Percentiles rank a stretch among this genome's conserved stretches.
These are phyloP conservation scores for Candida awuae DNA, from an alignment of 805 yeast species.

Conservation along the genomic window DNA sequence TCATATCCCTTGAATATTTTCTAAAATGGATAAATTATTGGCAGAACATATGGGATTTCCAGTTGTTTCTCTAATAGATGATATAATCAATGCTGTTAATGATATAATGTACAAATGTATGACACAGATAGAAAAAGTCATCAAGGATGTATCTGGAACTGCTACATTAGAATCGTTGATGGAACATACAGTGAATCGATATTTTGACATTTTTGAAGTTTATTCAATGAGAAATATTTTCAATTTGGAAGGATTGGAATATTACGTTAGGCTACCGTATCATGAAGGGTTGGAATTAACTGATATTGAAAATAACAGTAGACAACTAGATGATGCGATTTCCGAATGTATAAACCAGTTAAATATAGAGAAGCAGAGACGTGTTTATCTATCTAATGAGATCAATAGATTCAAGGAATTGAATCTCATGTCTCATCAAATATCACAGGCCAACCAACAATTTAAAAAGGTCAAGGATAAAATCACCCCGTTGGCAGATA, in stretches of 20 bases:
- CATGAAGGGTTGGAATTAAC: constrained; percentile 44
- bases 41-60: constrained; percentile 85
- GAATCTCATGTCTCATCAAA: not conserved
- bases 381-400: not conserved
- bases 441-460: not conserved
- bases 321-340: constrained; percentile 16
- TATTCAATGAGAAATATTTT: constrained; percentile 74
- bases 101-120: constrained; percentile 78
- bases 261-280: constrained; percentile 57
- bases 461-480: not conserved
- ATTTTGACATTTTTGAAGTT: constrained; percentile 80
- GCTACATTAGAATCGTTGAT: constrained; percentile 70
- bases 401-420: not conserved
- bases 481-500: not conserved
- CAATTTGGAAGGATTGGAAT: constrained; percentile 49
- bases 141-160: constrained; percentile 50
- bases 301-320: constrained; percentile 15
- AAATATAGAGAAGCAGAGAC: not conserved
- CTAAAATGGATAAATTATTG: constrained; percentile 24
- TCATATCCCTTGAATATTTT: not conserved
- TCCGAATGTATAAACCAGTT: constrained; percentile 3
- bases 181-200: constrained; percentile 68
- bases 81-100: constrained; percentile 80
- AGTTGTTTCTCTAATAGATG: constrained; percentile 77
- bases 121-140: constrained; percentile 63